These are phyloP conservation scores for Cicer yamashitae DNA, from an alignment of 306 rosid species.

Conservation along the genomic window DNA sequence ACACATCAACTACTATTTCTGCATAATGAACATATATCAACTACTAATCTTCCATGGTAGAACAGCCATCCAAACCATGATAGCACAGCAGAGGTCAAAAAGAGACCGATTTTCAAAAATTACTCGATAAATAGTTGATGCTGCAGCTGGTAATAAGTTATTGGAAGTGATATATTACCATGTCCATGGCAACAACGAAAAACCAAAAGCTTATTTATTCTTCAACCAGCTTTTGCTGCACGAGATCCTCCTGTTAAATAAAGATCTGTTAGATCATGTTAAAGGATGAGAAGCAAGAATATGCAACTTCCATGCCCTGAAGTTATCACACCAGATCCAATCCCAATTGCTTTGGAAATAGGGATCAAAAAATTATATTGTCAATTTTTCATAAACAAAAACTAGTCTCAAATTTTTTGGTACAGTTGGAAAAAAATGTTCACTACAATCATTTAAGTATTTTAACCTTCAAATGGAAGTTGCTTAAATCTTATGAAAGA, in stretches of 20 bases:
- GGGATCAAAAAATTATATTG: conserved; percentile 4
- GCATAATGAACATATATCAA: conserved; percentile 42
- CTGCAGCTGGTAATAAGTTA: conserved; percentile 57
- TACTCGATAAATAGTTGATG: conserved; percentile 58
- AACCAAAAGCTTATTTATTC: conserved; percentile 25
- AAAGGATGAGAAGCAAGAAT: conserved; percentile 29
- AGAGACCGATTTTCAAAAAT: conserved; percentile 35
- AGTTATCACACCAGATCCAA: conserved; percentile 21
- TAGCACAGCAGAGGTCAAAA: conserved; percentile 48
- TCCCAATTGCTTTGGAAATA: conserved; percentile 8
- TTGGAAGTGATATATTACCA: conserved; percentile 54
- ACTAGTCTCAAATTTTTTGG: background rate
- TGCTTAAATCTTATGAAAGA: conserved; percentile 7
- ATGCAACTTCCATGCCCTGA: conserved; percentile 19
- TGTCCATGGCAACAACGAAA: conserved; percentile 47
- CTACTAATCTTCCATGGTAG: conserved; percentile 45
- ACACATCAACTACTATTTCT: conserved; percentile 45
- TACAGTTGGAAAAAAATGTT: conserved; percentile 7
- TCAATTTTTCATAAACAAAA: conserved; percentile 12
- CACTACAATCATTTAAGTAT: conserved; percentile 23
- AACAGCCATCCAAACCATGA: conserved; percentile 45
- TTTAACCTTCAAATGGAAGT: conserved; percentile 5
- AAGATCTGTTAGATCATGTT: conserved; percentile 42
- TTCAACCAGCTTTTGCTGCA: conserved; percentile 61
- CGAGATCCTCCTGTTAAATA: conserved; percentile 61